phyloP scores from a whole-genome alignment of 352 stramenopile genomes.

The Phytophthora cactorum region DNA sequence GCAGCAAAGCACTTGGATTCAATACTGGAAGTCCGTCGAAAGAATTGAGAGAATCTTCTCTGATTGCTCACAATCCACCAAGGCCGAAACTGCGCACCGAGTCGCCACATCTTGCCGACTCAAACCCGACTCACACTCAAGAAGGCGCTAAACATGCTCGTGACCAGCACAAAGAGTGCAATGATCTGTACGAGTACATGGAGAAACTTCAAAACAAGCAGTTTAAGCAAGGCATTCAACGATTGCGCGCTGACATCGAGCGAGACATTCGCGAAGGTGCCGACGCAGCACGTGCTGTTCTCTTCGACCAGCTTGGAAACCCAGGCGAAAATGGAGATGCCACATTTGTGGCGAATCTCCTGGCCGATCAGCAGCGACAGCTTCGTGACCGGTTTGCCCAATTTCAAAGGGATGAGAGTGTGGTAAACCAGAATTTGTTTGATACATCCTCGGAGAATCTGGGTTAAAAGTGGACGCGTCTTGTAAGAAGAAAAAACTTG shows the following conservation, averaged over 20 bases:
- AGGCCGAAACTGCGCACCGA: conserved; percentile 1
- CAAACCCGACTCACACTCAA: not conserved
- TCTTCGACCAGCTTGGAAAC: conserved; percentile 19
- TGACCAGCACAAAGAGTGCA: conserved; percentile 12
- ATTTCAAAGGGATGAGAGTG: conserved; percentile 10
- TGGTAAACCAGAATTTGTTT: no score
- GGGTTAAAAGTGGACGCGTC: no score
- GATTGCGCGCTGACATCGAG: conserved; percentile 22
- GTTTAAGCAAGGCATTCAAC: conserved; percentile 15
- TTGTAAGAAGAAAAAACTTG: no score
- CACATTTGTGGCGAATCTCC: conserved; percentile 19
- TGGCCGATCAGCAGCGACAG: conserved; percentile 21
- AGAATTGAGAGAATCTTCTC: not conserved
- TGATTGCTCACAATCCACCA: not conserved
- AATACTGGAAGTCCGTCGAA: no score
- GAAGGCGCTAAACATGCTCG: not conserved
- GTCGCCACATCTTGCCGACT: not conserved
- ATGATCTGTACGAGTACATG: conserved; percentile 7
- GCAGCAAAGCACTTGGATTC: no score
- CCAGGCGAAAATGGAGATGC: conserved; percentile 16
- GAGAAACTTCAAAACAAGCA: conserved; percentile 21
- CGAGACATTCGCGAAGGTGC: conserved; percentile 11
- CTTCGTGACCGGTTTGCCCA: conserved; percentile 10
- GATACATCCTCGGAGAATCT: no score
- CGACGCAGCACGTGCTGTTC: conserved; percentile 12